phyloP scores from a whole-genome alignment of 73 alveolate species.

The Paramecium biaurelia region DNA sequence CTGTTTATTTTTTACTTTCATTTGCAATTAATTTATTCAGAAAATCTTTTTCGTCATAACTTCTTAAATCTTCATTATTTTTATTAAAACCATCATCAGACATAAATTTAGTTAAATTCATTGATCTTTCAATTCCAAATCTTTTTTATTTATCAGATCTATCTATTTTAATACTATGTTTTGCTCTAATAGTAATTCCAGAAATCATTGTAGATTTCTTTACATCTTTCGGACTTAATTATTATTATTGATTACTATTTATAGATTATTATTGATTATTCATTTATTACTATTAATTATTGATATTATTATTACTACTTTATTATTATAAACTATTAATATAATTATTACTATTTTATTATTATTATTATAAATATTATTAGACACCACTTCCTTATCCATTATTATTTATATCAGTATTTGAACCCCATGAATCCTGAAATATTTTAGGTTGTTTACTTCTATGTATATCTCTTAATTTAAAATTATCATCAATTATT shows the following conservation, averaged over 20 bases:
- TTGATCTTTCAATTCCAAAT: background rate
- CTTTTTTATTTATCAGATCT: background rate
- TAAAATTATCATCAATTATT: background rate
- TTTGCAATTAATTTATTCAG: background rate
- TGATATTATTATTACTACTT: background rate
- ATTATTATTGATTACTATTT: background rate
- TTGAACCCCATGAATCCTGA: slow-evolving; percentile 33
- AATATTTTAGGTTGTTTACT: background rate
- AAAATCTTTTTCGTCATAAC: background rate
- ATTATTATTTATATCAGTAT: background rate
- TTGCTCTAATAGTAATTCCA: background rate
- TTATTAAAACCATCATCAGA: background rate
- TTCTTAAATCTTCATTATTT: background rate
- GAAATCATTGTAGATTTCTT: background rate
- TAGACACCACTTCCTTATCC: background rate
- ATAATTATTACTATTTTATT: background rate
- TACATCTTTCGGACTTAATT: background rate
- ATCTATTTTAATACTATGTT: background rate
- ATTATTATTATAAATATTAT: background rate
- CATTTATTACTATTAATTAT: background rate
- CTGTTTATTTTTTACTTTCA: background rate
- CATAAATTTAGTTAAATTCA: background rate
- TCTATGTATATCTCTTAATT: background rate
- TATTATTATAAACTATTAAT: background rate
- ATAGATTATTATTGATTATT: background rate